phyloP scores from a whole-genome alignment of 2,329 filamentous ascomycete species.

The Colletotrichum liaoningense region DNA sequence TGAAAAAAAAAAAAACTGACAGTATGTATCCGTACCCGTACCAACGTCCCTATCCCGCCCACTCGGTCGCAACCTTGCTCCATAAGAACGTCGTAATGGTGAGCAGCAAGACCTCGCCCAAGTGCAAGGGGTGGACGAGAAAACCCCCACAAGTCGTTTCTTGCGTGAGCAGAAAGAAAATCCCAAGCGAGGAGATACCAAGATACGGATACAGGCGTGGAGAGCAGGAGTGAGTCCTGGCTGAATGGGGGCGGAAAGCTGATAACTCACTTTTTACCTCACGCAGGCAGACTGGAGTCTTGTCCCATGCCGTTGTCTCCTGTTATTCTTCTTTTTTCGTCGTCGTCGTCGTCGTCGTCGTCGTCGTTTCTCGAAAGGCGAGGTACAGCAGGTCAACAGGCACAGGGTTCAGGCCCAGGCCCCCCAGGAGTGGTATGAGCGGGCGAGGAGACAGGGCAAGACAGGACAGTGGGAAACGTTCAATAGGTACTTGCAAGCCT shows the following conservation, averaged over 20 bases:
- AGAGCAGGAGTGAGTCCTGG: not conserved
- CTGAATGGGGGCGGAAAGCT: not conserved
- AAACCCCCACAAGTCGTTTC: slow-evolving; percentile 4
- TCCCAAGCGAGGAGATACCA: not conserved
- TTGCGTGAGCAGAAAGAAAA: not conserved
- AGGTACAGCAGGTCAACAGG: not conserved
- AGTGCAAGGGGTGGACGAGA: slow-evolving; percentile 7
- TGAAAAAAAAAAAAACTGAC: not conserved
- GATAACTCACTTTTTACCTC: not conserved
- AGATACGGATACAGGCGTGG: not conserved
- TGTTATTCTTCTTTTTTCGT: not conserved
- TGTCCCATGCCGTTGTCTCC: not conserved
- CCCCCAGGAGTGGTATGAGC: not conserved
- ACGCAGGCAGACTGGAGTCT: not conserved
- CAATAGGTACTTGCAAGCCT: slow-evolving; percentile 5
- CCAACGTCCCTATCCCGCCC: not conserved
- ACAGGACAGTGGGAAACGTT: slow-evolving; percentile 20
- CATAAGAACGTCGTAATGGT: not conserved
- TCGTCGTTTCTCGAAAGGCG: not conserved
- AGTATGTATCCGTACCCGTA: not conserved
- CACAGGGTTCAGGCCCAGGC: not conserved
- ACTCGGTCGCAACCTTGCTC: not conserved
- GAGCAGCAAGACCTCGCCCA: not conserved
- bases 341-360: not conserved
- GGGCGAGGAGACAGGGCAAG: not conserved